Conservation (phyloP, 2,329 filamentous ascomycete genomes). For the Esteya vermicola region DNA sequence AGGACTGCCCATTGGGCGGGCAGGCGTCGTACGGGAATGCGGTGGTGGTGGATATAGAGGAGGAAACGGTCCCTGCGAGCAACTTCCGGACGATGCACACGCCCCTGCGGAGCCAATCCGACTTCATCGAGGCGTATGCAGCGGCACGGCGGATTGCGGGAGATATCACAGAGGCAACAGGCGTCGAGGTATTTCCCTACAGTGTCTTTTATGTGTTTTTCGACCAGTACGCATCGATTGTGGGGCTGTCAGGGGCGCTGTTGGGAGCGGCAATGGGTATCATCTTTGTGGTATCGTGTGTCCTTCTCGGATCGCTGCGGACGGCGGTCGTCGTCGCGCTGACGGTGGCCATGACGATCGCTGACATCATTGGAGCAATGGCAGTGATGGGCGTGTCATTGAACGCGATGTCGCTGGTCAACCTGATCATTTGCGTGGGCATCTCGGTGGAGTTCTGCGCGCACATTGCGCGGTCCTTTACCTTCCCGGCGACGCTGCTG, state of each 20-base stretch:
- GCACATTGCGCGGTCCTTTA: constrained; percentile 90
- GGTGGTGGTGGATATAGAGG: constrained; percentile 59
- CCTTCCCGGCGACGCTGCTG: constrained; percentile 72
- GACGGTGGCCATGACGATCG: constrained; percentile 84
- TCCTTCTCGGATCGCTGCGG: constrained; percentile 69
- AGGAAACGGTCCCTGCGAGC: constrained; percentile 58
- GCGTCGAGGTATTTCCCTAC: constrained; percentile 84
- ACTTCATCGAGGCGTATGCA: constrained; percentile 86
- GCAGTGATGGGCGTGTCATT: constrained; percentile 75
- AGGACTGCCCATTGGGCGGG: constrained; percentile 76
- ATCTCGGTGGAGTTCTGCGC: constrained; percentile 97
- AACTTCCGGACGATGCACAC: constrained; percentile 89
- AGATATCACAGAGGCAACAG: constrained; percentile 56
- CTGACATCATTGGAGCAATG: constrained; percentile 94
- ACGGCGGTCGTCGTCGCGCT: constrained; percentile 73
- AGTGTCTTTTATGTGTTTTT: constrained; percentile 99
- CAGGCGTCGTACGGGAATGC: constrained; percentile 77
- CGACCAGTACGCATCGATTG: constrained; percentile 84
- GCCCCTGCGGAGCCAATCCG: constrained; percentile 71
- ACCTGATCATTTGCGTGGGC: constrained; percentile 91
- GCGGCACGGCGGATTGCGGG: constrained; percentile 77
- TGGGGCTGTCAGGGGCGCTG: constrained; percentile 63
- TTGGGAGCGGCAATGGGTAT: constrained; percentile 73
- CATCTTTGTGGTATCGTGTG: constrained; percentile 65
- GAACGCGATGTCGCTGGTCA: constrained; percentile 91